Conservation (phyloP, 2,329 filamentous ascomycete genomes). For the Microcyclosporella mali region DNA sequence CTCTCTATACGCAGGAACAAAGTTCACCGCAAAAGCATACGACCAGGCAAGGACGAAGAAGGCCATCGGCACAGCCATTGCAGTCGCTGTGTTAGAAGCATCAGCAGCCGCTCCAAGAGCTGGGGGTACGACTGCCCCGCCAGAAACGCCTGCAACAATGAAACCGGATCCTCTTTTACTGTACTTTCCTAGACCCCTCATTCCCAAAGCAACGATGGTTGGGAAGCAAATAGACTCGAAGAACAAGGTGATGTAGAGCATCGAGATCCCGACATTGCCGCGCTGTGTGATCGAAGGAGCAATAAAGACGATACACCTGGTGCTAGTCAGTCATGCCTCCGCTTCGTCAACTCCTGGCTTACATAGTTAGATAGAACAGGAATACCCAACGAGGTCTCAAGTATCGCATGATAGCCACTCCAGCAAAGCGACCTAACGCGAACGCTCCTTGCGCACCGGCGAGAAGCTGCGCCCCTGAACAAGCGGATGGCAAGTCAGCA, state of each 20-base stretch:
- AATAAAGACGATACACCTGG: conserved; percentile 49
- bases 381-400: conserved; percentile 64
- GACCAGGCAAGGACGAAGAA: conserved; percentile 45
- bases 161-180: conserved; percentile 70
- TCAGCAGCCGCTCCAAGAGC: conserved; percentile 65
- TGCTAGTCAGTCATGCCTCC: background rate
- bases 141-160: conserved; percentile 65
- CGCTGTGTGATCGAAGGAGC: conserved; percentile 48
- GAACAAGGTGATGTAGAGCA: conserved; percentile 63
- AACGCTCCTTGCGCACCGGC: conserved; percentile 70
- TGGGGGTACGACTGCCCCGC: conserved; percentile 60
- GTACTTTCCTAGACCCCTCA: conserved; percentile 69
- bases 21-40: conserved; percentile 52
- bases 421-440: conserved; percentile 64
- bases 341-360: background rate
- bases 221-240: conserved; percentile 80
- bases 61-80: conserved; percentile 33
- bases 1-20: conserved; percentile 56
- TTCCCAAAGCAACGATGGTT: conserved; percentile 70
- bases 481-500: conserved; percentile 51
- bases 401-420: conserved; percentile 60
- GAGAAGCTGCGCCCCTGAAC: conserved; percentile 62
- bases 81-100: conserved; percentile 31
- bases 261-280: conserved; percentile 50
- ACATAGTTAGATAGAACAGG: conserved; percentile 56